phyloP scores from a whole-genome alignment of 2,329 filamentous ascomycete genomes.

The Penicillium nordicum region DNA sequence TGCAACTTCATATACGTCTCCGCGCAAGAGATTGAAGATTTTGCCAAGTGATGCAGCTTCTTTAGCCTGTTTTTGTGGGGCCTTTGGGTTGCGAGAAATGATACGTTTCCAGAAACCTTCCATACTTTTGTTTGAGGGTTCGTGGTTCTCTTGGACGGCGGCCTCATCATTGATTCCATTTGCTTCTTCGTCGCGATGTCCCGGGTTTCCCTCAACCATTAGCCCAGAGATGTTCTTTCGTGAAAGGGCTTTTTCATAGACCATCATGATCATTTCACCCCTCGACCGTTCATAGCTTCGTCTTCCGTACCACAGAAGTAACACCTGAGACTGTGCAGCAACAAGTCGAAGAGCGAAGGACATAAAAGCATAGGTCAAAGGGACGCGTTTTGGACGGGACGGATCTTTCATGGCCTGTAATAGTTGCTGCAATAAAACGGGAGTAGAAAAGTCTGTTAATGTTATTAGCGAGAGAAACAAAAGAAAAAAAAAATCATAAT shows the following conservation, averaged over 20 bases:
- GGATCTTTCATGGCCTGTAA: slow-evolving; percentile 63
- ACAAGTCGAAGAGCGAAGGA: slow-evolving; percentile 60
- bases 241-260: slow-evolving; percentile 73
- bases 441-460: slow-evolving; percentile 53
- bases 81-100: slow-evolving; percentile 20
- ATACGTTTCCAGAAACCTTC: slow-evolving; percentile 28
- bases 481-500: not conserved
- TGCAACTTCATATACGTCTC: slow-evolving; percentile 42
- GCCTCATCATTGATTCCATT: slow-evolving; percentile 10
- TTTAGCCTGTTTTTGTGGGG: slow-evolving; percentile 36
- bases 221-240: slow-evolving; percentile 55
- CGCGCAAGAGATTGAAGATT: slow-evolving; percentile 80
- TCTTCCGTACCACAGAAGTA: slow-evolving; percentile 77
- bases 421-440: slow-evolving; percentile 69
- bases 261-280: slow-evolving; percentile 81
- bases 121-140: slow-evolving; percentile 18
- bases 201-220: slow-evolving; percentile 31
- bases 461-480: slow-evolving; percentile 20
- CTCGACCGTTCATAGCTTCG: slow-evolving; percentile 79
- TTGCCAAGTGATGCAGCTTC: slow-evolving; percentile 79
- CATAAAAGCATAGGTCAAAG: slow-evolving; percentile 63
- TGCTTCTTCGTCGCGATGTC: slow-evolving; percentile 16
- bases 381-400: slow-evolving; percentile 50
- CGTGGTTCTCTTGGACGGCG: slow-evolving; percentile 10
- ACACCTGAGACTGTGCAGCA: slow-evolving; percentile 62